Base-by-base conservation (phyloP, 495 filamentous ascomycete species). In the Hyaloscypha hepaticicola region DNA sequence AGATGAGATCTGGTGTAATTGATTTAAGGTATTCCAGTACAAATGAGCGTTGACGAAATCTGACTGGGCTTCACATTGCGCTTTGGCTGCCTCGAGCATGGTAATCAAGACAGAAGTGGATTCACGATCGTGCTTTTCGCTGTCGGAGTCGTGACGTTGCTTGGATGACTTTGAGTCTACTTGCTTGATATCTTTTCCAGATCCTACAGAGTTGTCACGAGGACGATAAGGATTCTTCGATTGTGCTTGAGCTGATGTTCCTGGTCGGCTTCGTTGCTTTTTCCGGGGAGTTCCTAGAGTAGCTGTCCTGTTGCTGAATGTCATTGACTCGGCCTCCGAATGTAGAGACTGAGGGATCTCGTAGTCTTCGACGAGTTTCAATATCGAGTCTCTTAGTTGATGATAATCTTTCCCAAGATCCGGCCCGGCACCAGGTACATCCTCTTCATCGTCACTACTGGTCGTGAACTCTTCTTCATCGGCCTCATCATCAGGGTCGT, bases 371-470 rank as follows among this genome's bases (percentile, higher is more conserved):
- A 95, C 88, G 2, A 96, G 80, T 70, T 91, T 93, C 52, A 90
- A 77, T 53, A 96, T 89, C 6, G 91, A 89, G 34, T 90, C 87
- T 61, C 94, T 89, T 8, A 96, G 77, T 59, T 90, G 87, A 74
- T 95, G 90, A 67, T 95, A 90, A 67, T 92, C 90, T 66, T 89
- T 90, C 70, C 91, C 88, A 6, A 91, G 76, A 28, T 91, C 90
- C 12, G 90, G 80, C 9, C 83, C 80, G 14, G 86, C 86, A 28
- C 83, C 82, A 5, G 81, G 82, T 12, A 80, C 79, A 12, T 91
- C 90, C 68, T 92, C 88, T 48, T 87, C 85, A 31, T 81, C 86
- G 60, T 89, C 88, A 70, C 82, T 88, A 48, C 82, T 77, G 0
- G 81, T 83, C 6, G 86, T 85, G 60, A 81, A 84, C n/a, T 84